phyloP scores from a whole-genome alignment of 1,139 yeast species.

The Candida anutae region DNA sequence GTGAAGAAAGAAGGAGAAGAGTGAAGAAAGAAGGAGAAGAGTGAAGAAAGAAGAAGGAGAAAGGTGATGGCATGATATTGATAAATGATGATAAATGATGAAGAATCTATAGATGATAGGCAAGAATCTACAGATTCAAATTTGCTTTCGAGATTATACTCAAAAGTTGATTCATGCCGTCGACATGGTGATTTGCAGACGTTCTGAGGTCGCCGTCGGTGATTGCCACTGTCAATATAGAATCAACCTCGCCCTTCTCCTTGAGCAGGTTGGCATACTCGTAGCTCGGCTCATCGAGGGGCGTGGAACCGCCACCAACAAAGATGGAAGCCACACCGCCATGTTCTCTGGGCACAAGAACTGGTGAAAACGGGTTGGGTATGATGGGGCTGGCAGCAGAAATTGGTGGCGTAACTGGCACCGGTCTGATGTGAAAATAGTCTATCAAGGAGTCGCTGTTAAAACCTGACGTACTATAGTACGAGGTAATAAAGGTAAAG shows the following conservation, averaged over 20 bases:
- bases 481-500: conserved; percentile 36
- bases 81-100: too few species aligned
- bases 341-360: background rate
- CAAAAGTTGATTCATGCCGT: conserved; percentile 74
- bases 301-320: conserved; percentile 63
- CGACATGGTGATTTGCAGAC: conserved; percentile 60
- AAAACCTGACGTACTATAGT: conserved; percentile 21
- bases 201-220: conserved; percentile 37
- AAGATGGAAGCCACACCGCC: conserved; percentile 31
- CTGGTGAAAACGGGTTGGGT: background rate
- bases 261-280: conserved; percentile 46
- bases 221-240: conserved; percentile 59
- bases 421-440: conserved; percentile 15
- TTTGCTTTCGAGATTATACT: conserved; percentile 31
- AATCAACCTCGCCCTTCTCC: conserved; percentile 23
- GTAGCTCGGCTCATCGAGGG: conserved; percentile 63
- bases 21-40: too few species aligned
- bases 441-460: conserved; percentile 13
- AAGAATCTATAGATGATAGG: too few species aligned
- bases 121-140: too few species aligned
- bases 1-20: too few species aligned
- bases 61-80: too few species aligned
- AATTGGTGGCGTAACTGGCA: conserved; percentile 9
- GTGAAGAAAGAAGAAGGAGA: too few species aligned
- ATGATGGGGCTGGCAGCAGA: background rate